phyloP scores from a whole-genome alignment of 495 filamentous ascomycete species.

The Xylaria flabelliformis region DNA sequence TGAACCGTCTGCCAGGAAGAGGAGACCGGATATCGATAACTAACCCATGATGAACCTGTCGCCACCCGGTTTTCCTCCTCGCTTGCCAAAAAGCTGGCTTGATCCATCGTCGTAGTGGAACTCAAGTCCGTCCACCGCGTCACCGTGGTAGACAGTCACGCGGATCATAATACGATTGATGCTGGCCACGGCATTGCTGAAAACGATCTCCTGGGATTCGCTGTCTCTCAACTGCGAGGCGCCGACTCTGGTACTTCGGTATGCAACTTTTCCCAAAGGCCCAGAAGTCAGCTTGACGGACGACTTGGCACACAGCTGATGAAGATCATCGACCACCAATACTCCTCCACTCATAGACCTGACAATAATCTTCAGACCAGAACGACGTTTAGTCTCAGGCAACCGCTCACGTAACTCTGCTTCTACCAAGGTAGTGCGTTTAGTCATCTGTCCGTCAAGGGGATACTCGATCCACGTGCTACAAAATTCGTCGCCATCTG shows the following conservation, averaged over 20 bases:
- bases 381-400: constrained; percentile 72
- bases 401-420: constrained; percentile 73
- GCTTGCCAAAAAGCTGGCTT: constrained; percentile 88
- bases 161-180: constrained; percentile 76
- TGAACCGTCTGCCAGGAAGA: not conserved
- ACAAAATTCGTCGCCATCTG: constrained; percentile 76
- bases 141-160: constrained; percentile 79
- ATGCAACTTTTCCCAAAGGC: constrained; percentile 72
- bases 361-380: constrained; percentile 71
- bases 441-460: constrained; percentile 66
- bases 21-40: constrained; percentile 33
- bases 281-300: constrained; percentile 66
- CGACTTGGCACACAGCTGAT: constrained; percentile 70
- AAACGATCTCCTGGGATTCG: constrained; percentile 72
- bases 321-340: constrained; percentile 76
- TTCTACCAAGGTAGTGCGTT: constrained; percentile 76
- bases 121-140: constrained; percentile 83
- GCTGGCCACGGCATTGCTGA: constrained; percentile 67
- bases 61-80: constrained; percentile 74
- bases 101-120: constrained; percentile 91
- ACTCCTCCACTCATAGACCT: constrained; percentile 76
- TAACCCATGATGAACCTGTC: constrained; percentile 79
- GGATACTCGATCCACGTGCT: constrained; percentile 80
- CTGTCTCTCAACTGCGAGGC: constrained; percentile 73
- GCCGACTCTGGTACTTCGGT: constrained; percentile 79